Base-by-base conservation (phyloP, 345 rosid genomes). In the Populus pruinosa region DNA sequence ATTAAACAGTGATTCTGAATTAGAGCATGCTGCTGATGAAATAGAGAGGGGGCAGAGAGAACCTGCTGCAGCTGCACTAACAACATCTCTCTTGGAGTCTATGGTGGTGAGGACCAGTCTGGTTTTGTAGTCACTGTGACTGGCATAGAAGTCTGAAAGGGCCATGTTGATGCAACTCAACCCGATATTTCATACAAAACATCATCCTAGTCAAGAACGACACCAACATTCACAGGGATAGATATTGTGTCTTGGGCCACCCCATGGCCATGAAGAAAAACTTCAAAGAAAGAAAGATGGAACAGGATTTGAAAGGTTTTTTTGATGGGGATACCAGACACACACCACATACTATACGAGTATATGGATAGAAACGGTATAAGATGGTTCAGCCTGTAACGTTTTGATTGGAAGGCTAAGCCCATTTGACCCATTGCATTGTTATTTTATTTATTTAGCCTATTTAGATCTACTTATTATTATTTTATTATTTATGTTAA, bases 61-160 rank as follows among this genome's bases (percentile, higher is more conserved):
- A 91, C 97, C 92, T 71, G 93, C 88, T n/a, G 89, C 80, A 35
- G 93, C 87, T 2, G 97, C 88, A 67, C 50, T 84, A 14, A 93
- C 78, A 0, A 85, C 88, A 71, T 88, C 89, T 12, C 77, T 21
- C 62, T 55, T 8, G 73, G 92, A 85, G 55, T 93, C 86, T 27
- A 85, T 87, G 61, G 75, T 1, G 74, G 69, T 78, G 8, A 90
- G 64, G 18, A 81, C 71, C 67, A 91, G 72, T 79, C 96, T 87
- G 47, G 95, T 90, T 68, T 67, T 81, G 85, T 80, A 91, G 35
- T 76, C 39, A 3, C 76, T 44, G 70, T 77, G 75, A 33, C 84
- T 23, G 8, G 71, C 73, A 39, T 91, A 90, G 70, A 93, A 88
- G 27, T 93, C 96, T 0, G 84, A 61, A 5, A 93, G 80, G n/a